A percentile compares a stretch with the other conserved stretches of the same genome.
Conservation (phyloP, 2,329 filamentous ascomycete genomes). For the Elsinoe ampelina region DNA sequence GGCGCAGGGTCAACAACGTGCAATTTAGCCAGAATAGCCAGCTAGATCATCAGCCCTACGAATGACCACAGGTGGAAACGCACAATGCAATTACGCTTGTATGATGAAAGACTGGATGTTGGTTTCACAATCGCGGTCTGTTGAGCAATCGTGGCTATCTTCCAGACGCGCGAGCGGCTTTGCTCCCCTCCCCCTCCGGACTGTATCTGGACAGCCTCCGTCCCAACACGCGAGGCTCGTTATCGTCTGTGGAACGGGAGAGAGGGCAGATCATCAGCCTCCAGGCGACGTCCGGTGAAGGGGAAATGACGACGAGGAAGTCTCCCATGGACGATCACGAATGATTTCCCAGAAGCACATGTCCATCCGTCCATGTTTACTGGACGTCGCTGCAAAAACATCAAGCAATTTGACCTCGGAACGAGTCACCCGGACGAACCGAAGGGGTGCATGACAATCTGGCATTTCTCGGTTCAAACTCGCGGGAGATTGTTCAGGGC, state of each 20-base stretch:
- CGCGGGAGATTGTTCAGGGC: not conserved
- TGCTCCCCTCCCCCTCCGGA: not conserved
- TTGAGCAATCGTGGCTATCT: not conserved
- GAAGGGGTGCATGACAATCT: not conserved
- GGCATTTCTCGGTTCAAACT: constrained; percentile 5
- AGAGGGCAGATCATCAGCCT: too few relatives aligned
- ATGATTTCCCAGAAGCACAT: too few relatives aligned
- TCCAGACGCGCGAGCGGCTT: not conserved
- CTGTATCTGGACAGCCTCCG: not conserved
- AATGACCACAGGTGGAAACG: not conserved
- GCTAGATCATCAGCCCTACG: too few relatives aligned
- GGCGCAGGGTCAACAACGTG: not conserved
- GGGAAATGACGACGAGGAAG: too few relatives aligned
- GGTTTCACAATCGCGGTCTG: not conserved
- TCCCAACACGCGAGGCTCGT: not conserved
- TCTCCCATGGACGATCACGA: too few relatives aligned
- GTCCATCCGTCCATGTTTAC: not conserved
- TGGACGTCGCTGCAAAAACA: not conserved
- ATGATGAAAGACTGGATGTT: not conserved
- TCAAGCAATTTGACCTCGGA: not conserved
- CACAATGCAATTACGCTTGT: not conserved
- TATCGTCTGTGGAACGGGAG: too few relatives aligned
- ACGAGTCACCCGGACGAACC: not conserved
- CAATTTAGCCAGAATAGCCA: too few relatives aligned
- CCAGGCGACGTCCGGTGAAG: too few relatives aligned